Base-by-base conservation (phyloP, 441 rosid species). In the Erodium chrysanthum region DNA sequence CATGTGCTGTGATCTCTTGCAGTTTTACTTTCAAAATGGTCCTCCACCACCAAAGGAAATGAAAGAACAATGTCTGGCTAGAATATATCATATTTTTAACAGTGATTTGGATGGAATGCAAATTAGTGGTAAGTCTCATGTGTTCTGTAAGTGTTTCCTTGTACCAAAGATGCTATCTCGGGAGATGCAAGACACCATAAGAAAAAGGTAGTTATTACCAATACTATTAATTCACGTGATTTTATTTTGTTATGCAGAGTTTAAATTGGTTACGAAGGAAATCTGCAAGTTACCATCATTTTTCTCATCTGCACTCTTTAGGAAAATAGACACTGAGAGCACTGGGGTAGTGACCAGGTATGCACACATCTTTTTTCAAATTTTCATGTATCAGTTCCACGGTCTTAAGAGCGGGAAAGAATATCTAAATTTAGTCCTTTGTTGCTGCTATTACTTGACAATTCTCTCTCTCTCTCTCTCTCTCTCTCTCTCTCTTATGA, bases 231-330 rank as follows among this genome's bases (percentile, higher is more conserved):
- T 54, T 7, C 18, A 1, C 61, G 18, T 8, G 25, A 7, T 54
- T 18, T 22, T 54, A 18, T 0, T 54, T 18, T 20, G 60, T 20
- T 10, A 54, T 54, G 27, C 80, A 95, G 99, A 91, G 74, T 91
- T 95, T 72, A 91, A 88, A 82, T 71, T 87, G 64, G 86, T 95
- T 63, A 87, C 99, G 5, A 82, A 83, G 75, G 99, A 95, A 77
- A 85, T 95, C 70, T 95, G 97, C 95, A 91, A 90, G 84, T 83
- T 95, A 68, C 99, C 99, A 35, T 87, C 97, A 66, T 95, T 87
- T 85, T 86, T 95, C 80, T 95, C 97, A 66, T 69, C 87, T 0
- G 78, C 80, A 44, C 91, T 95, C 58, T 92, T 95, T 79, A 83
- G 70, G 73, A 90, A 81, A 83, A 90, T 95, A 70, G 98, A 95